Base-by-base conservation (phyloP, 176 grass and related monocot genomes). In the Oryza officinalis region DNA sequence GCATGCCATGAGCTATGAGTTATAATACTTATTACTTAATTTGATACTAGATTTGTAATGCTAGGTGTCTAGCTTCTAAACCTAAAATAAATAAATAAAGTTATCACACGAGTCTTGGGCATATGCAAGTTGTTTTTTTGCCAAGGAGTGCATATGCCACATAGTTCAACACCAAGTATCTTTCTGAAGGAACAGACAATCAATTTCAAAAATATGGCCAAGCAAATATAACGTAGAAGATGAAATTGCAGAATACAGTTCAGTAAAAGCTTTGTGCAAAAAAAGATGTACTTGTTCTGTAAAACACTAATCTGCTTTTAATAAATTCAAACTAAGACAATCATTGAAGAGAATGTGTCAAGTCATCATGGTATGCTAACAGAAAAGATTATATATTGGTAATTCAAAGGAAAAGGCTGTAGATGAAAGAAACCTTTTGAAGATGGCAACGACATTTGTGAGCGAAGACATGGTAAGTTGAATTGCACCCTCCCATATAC, bases 401-500 rank as follows among this genome's bases (percentile, higher is more conserved):
- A 61, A 86, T 54, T 8, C 20, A 77, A 79, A 79, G 26, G 35
- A 40, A 83, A 74, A 66, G 22, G 22, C 27, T 33, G 11, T 15
- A 63, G 41, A 75, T 2, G 25, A 83, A 67, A 70, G 43, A 84
- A 76, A 96, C 96, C 96, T 99, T 94, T 91, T 99, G 77, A 89
- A 99, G 65, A 92, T 74, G 65, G 90, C 91, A 86, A 88, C 84
- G 12, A 93, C 92, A 89, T 88, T 95, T 57, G 95, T 88, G 38
- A 96, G 67, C 27, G 96, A 88, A 37, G 96, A 94, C 72, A 99
- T 63, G 67, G 86, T 96, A 52, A 99, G 78, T 40, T 99, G 96
- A 82, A 99, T 93, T 82, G 87, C 89, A 67, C 96, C 96, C 84
- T 99, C 96, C 96, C 96, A 99, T 86, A 99, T 94, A 82, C 83